phyloP scores from a whole-genome alignment of 345 rosid genomes.

The Populus simonii region DNA sequence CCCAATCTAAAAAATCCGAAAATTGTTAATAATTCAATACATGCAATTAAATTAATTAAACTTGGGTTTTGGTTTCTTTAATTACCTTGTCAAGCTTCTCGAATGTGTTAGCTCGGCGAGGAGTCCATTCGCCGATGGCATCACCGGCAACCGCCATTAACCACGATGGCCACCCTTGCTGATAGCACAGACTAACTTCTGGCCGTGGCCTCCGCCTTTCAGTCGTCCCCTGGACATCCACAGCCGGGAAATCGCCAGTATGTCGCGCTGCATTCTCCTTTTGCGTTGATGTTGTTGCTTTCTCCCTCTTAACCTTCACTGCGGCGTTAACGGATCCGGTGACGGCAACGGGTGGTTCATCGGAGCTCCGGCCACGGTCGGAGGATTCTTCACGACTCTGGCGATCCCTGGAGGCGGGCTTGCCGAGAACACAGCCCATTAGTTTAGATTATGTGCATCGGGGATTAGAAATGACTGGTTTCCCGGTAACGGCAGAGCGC shows the following conservation, averaged over 20 bases:
- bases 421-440: slow-evolving; percentile 74
- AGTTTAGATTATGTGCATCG: slow-evolving; percentile 17
- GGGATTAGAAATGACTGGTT: not conserved
- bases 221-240: slow-evolving; percentile 21
- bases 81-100: slow-evolving; percentile 86
- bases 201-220: slow-evolving; percentile 33
- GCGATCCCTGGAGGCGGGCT: slow-evolving; percentile 22
- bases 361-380: slow-evolving; percentile 35
- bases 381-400: slow-evolving; percentile 26
- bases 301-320: slow-evolving; percentile 26
- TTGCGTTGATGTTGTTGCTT: not conserved
- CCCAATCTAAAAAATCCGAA: slow-evolving; percentile 57
- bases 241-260: slow-evolving; percentile 38
- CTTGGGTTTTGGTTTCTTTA: not conserved
- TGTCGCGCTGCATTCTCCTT: slow-evolving; percentile 28
- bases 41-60: not conserved
- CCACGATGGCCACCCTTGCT: slow-evolving; percentile 87
- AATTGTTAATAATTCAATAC: not conserved
- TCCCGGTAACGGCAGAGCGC: slow-evolving; percentile 10
- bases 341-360: slow-evolving; percentile 25
- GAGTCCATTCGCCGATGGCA: slow-evolving; percentile 67
- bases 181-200: slow-evolving; percentile 23
- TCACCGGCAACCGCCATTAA: slow-evolving; percentile 72
- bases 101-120: slow-evolving; percentile 73
- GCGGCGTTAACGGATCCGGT: slow-evolving; percentile 23